Evolutionary conservation across 2,329 filamentous ascomycete genomes (phyloP), one percentile per base, ranked within the genome.

Genomic region (Penicillium sp.): DNA sequence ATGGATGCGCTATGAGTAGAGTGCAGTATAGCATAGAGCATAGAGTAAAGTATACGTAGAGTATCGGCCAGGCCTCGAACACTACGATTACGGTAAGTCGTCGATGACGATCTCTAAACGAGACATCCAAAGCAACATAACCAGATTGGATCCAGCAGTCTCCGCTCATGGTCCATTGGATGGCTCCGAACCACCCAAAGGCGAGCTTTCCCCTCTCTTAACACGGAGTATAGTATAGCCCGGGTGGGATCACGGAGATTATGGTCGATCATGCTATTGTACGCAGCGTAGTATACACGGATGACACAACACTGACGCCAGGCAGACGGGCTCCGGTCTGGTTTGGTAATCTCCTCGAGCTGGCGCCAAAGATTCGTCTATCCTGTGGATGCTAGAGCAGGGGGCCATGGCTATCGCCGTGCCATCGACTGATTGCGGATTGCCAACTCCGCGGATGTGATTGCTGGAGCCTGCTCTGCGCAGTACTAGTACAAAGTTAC

Each of bases 341-440:
- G 8, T 10, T 26, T 40, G 37, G 13, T 40, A 37, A 37, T 37
- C 20, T 49, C 43, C 46, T 41, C 21, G 29, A 40, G 20, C 37
- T 24, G 13, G 23, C 47, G 47, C 53, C 41, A 52, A 51, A 52
- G 30, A 40, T n/a, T 36, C 45, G n/a, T n/a, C n/a, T n/a, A n/a
- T n/a, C n/a, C n/a, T n/a, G n/a, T n/a, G n/a, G n/a, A n/a, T n/a
- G n/a, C n/a, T n/a, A n/a, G n/a, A n/a, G n/a, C n/a, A n/a, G n/a
- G n/a, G n/a, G n/a, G n/a, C n/a, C n/a, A n/a, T n/a, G n/a, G n/a
- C n/a, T n/a, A n/a, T n/a, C n/a, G n/a, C n/a, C n/a, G n/a, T n/a
- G n/a, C n/a, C n/a, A n/a, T n/a, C 26, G 37, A 34, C 13, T 24
- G 26, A 36, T 48, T 41, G 17, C 36, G n/a, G 36, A 49, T 32